Base-by-base conservation (phyloP, 495 filamentous ascomycete species). In the Letharia lupina region DNA sequence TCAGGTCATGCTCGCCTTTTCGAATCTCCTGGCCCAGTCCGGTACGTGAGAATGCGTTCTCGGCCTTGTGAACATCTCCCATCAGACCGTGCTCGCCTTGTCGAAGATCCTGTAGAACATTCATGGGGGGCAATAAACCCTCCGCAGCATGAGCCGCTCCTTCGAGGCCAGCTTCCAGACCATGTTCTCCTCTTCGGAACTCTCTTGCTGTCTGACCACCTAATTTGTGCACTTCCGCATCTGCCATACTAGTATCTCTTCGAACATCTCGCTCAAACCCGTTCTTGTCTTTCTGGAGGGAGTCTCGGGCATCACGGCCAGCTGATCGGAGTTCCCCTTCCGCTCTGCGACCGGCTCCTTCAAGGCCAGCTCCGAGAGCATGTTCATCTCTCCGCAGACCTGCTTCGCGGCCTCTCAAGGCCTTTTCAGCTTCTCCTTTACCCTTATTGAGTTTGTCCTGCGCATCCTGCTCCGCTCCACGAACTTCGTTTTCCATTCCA, bases 1-100 rank as follows among this genome's bases (percentile, higher is more conserved):
- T 31, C 54, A 65, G 52, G 28, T 42, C 39, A n/a, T 64, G 40
- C 50, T 58, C 62, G 37, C 10, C 62, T 64, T 40, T 31, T 45
- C 40, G 50, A 13, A 64, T 58, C 13, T 58, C 50, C 15, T 20
- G 47, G 54, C 35, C 42, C 15, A 62, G n/a, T 15, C 23, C 20
- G 3, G 20, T 56, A 54, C 40, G 50, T n/a, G 39, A 41, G 11
- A 64, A 33, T 31, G n/a, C 4, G 28, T 64, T 33, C 40, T 64
- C 62, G 40, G 52, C 52, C 10, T 31, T 45, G 40, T 45, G 54
- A 20, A 58, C 28, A 42, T 42, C 56, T 28, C 40, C 33, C 1
- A 57, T 58, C 33, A 64, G 63, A 33, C 47, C 31, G 13, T 59
- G 52, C 41, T 65, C 63, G 28, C 52, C 52, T 35, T 10, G 47